A percentile compares a stretch with the other conserved stretches of the same genome.
Evolutionary conservation across 2,329 filamentous ascomycete species (phyloP).

Genomic region (Aspergillus sp.): DNA sequence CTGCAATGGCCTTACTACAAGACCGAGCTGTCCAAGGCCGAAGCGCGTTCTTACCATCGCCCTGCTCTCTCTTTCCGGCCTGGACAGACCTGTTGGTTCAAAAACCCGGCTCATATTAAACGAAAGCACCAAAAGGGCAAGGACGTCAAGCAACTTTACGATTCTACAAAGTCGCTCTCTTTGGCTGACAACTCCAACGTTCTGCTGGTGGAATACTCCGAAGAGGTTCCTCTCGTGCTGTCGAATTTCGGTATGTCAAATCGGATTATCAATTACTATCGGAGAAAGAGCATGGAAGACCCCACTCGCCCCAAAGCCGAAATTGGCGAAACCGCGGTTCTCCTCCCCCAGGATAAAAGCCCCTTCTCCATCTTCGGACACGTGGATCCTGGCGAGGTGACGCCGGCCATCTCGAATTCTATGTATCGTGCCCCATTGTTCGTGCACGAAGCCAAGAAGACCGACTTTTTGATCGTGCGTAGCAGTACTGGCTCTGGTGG

Average conservation of each 20-base stretch:
- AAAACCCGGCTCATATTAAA: conserved; percentile 72
- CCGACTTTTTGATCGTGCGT: conserved; percentile 84
- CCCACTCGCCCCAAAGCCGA: conserved; percentile 74
- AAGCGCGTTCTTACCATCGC: conserved; percentile 82
- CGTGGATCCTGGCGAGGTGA: conserved; percentile 85
- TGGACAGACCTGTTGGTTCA: conserved; percentile 70
- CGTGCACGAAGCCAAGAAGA: conserved; percentile 73
- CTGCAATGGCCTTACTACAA: conserved; percentile 96
- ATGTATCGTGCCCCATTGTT: conserved; percentile 97
- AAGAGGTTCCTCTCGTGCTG: conserved; percentile 86
- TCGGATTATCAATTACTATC: conserved; percentile 94
- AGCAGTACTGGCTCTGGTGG: conserved; percentile 79
- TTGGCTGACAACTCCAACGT: conserved; percentile 86
- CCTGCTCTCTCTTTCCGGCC: conserved; percentile 73
- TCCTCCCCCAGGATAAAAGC: conserved; percentile 91
- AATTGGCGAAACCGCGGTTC: conserved; percentile 82
- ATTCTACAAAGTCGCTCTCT: conserved; percentile 77
- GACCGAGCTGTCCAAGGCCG: conserved; percentile 71
- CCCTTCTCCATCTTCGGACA: conserved; percentile 95
- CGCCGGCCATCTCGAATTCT: conserved; percentile 87
- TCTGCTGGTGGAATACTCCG: conserved; percentile 90
- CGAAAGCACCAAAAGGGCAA: conserved; percentile 81
- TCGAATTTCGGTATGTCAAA: conserved; percentile 98
- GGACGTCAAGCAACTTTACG: conserved; percentile 75
- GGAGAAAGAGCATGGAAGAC: conserved; percentile 78